Base-by-base conservation (phyloP, 495 filamentous ascomycete species). In the Daldinia concentrica region DNA sequence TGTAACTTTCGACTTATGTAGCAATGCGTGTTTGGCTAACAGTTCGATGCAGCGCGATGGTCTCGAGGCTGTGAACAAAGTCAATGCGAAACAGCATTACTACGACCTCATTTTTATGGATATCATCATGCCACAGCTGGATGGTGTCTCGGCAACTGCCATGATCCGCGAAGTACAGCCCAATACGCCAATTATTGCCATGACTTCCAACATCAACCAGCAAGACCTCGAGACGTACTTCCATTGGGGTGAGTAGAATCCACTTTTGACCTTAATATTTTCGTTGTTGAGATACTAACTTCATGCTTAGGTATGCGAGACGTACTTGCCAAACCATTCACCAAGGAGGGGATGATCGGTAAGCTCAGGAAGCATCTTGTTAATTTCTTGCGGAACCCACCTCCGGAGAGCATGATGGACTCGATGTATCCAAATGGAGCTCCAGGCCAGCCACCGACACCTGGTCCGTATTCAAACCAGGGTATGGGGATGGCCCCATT, bases 221-320 rank as follows among this genome's bases (percentile, higher is more conserved):
- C 95, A 98, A 76, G 95, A 99, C 78, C 97, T 99, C 62, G 90
- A 94, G 69, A 94, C 95, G 81, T 99, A 99, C 77, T 98, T 98
- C 82, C 90, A 93, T 68, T 94, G 96, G 83, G 95, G 95, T 98
- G 85, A 82, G 90, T 76, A 24, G n/a, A 60, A 37, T 52, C 14
- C 11, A 14, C 37, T 61, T 39, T 26, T 41, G 41, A 39, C 50
- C 12, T 12, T 14, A 8, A 8, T 11, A 24, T 67, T 30, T 61
- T 11, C 9, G 5, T 52, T 17, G 22, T 1, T 19, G 60, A 19
- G 45, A 29, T 58, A 59, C 76, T 79, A 66, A 78, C 58, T 32
- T 43, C 66, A 37, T 48, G 61, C 64, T 11, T 70, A 98, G 95
- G 95, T n/a, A 99, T 99, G 95, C 95, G 97, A 76, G 95, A 97